phyloP scores from a whole-genome alignment of 106 monocot genomes.

The Narthecium ossifragum region DNA sequence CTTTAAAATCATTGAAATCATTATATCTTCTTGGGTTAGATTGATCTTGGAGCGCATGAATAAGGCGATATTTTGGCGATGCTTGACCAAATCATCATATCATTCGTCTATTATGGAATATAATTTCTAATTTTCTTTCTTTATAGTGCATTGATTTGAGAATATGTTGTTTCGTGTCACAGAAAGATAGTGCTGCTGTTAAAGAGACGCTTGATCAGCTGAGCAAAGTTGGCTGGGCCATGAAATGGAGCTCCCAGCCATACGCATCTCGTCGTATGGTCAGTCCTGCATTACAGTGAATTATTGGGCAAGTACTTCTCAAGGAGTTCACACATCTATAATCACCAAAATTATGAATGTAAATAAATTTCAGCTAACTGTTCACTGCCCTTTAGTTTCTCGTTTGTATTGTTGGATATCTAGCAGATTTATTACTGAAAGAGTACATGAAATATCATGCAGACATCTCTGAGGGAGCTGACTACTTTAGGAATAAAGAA shows the following conservation, averaged over 20 bases:
- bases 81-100: background rate
- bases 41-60: background rate
- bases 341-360: background rate
- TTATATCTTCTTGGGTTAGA: background rate
- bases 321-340: slow-evolving; percentile 7
- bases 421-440: background rate
- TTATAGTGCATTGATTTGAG: background rate
- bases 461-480: slow-evolving; percentile 88
- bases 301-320: slow-evolving; percentile 24
- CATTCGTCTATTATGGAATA: background rate
- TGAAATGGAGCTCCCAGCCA: slow-evolving; percentile 91
- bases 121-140: background rate
- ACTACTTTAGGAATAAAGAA: slow-evolving; percentile 92
- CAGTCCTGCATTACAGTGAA: slow-evolving; percentile 41
- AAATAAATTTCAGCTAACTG: slow-evolving; percentile 10
- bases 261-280: slow-evolving; percentile 93
- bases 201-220: slow-evolving; percentile 72
- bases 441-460: slow-evolving; percentile 18
- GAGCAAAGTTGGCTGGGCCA: slow-evolving; percentile 77
- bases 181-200: slow-evolving; percentile 81
- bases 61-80: background rate
- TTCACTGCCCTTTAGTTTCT: too few species aligned
- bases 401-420: too few species aligned
- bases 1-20: background rate
- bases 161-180: slow-evolving; percentile 9